Evolutionary conservation across 352 stramenopile species (phyloP).

Genomic region (Pythium sukuiense): DNA sequence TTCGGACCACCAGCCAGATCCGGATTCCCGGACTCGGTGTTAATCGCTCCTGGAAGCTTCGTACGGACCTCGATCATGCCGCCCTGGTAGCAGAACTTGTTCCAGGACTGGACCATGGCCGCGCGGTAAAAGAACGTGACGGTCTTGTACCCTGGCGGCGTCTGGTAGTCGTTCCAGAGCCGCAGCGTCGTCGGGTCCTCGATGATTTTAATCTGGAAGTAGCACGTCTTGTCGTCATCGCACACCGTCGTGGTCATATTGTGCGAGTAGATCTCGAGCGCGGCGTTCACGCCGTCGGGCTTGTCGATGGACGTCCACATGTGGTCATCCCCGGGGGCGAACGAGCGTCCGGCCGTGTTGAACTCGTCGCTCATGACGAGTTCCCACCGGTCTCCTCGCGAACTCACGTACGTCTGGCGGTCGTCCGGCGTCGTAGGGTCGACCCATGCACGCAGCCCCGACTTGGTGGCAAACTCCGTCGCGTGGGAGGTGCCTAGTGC

Average conservation of each 20-base stretch:
- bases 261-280: conserved; percentile 53
- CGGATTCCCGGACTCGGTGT: not conserved
- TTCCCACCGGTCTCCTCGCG: conserved; percentile 53
- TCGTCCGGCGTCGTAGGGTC: conserved; percentile 34
- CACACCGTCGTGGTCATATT: conserved; percentile 57
- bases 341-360: conserved; percentile 28
- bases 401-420: conserved; percentile 45
- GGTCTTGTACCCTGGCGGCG: conserved; percentile 29
- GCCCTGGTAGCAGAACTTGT: conserved; percentile 93
- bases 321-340: not conserved
- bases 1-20: not conserved
- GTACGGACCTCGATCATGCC: conserved; percentile 86
- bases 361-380: conserved; percentile 79
- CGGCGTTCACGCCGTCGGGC: conserved; percentile 62
- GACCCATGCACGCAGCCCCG: too few relatives aligned
- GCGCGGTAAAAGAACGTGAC: conserved; percentile 30
- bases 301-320: conserved; percentile 1
- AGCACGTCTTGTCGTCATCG: conserved; percentile 32
- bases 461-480: too few relatives aligned
- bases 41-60: conserved; percentile 8
- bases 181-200: not conserved
- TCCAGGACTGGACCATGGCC: conserved; percentile 86
- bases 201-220: conserved; percentile 16
- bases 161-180: conserved; percentile 28
- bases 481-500: too few relatives aligned